A percentile compares a stretch with the other conserved stretches of the same genome.
phyloP scores from a whole-genome alignment of 1,284 basidiomycete genomes.

The Malassezia vespertilionis region DNA sequence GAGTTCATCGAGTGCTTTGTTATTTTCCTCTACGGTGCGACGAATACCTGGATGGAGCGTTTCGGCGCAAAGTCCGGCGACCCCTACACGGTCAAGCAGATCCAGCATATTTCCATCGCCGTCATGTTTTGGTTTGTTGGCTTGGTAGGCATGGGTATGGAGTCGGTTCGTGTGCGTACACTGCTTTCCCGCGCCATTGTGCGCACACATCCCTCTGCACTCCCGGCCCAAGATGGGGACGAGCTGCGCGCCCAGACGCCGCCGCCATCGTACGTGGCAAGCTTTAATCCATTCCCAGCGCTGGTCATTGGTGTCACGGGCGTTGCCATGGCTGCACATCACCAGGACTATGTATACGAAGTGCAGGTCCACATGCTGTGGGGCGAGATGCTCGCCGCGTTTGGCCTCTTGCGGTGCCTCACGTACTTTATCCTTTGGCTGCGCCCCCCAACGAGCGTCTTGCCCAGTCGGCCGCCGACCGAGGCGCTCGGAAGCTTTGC shows the following conservation, averaged over 20 bases:
- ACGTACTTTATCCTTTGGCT: slow-evolving; percentile 95
- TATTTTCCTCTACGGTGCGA: slow-evolving; percentile 78
- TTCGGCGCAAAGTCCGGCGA: slow-evolving; percentile 70
- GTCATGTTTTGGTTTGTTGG: slow-evolving; percentile 94
- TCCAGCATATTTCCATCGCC: slow-evolving; percentile 90
- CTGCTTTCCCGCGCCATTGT: slow-evolving; percentile 30
- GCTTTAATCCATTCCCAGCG: slow-evolving; percentile 73
- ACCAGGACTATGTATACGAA: slow-evolving; percentile 77
- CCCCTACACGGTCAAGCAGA: slow-evolving; percentile 80
- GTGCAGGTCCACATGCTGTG: slow-evolving; percentile 72
- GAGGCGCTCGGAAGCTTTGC: slow-evolving; percentile 81
- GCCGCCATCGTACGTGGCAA: slow-evolving; percentile 55
- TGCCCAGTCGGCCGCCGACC: slow-evolving; percentile 86
- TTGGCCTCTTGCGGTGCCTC: slow-evolving; percentile 63
- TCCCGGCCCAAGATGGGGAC: slow-evolving; percentile 12
- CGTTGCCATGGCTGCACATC: slow-evolving; percentile 87
- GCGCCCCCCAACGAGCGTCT: slow-evolving; percentile 52
- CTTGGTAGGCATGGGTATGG: slow-evolving; percentile 75
- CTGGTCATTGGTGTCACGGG: slow-evolving; percentile 87
- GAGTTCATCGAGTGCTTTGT: slow-evolving; percentile 78
- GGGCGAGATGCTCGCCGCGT: slow-evolving; percentile 79
- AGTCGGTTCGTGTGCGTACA: slow-evolving; percentile 54
- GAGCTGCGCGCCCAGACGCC: slow-evolving; percentile 22
- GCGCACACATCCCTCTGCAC: slow-evolving; percentile 17
- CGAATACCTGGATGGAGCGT: slow-evolving; percentile 91